Evolutionary conservation across 2,329 filamentous ascomycete genomes (phyloP).

Genomic region (Bertia moriformis): DNA sequence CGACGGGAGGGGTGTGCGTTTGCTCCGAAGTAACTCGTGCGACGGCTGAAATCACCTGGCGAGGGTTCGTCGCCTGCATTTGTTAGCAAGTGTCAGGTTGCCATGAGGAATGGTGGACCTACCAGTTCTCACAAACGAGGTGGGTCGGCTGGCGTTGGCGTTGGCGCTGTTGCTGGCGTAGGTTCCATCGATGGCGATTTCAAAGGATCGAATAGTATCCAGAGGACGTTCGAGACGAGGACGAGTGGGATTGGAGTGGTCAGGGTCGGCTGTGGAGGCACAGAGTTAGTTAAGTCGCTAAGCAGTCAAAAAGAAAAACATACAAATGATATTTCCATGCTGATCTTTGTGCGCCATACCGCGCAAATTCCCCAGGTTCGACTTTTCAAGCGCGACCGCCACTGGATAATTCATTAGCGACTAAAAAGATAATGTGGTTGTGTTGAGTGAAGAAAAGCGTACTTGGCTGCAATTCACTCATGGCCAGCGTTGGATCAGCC

Average conservation of each 20-base stretch:
- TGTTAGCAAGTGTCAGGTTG: slow-evolving; percentile 1
- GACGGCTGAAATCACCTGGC: background rate
- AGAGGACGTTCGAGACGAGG: slow-evolving; percentile 82
- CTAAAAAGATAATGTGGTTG: background rate
- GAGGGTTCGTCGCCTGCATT: background rate
- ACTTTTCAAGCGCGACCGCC: slow-evolving; percentile 41
- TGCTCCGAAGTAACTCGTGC: background rate
- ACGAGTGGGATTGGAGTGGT: slow-evolving; percentile 86
- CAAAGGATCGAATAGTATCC: slow-evolving; percentile 89
- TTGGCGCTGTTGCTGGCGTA: slow-evolving; percentile 63
- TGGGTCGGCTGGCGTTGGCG: slow-evolving; percentile 33
- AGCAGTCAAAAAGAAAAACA: slow-evolving; percentile 9
- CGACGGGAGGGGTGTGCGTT: background rate
- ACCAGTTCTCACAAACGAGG: slow-evolving; percentile 22
- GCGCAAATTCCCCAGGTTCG: slow-evolving; percentile 57
- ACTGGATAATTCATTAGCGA: slow-evolving; percentile 20
- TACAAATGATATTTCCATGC: slow-evolving; percentile 72
- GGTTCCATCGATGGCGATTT: slow-evolving; percentile 77
- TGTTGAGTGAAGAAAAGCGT: slow-evolving; percentile 19
- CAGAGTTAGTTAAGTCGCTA: slow-evolving; percentile 7
- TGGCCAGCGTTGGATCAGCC: slow-evolving; percentile 80
- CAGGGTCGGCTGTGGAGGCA: slow-evolving; percentile 60
- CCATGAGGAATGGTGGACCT: slow-evolving; percentile 7
- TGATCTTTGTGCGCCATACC: slow-evolving; percentile 66
- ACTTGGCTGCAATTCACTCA: slow-evolving; percentile 85